A percentile compares a stretch with the other conserved stretches of the same genome.
These are phyloP conservation scores for Tuber umbilicatum DNA, from an alignment of 495 filamentous ascomycete genomes.

Conservation along the genomic window DNA sequence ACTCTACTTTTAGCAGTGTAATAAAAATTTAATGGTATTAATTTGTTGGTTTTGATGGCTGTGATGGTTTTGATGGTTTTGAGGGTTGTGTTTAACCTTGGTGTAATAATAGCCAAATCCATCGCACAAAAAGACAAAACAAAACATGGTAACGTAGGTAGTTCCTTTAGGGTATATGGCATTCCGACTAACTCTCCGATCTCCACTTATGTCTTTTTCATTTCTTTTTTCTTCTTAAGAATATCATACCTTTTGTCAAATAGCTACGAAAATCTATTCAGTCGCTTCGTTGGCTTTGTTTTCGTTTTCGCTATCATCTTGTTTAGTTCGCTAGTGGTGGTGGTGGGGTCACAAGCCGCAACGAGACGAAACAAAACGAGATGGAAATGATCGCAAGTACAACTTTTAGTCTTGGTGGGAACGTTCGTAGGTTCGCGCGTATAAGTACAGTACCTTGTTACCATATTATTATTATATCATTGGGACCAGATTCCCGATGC, in stretches of 20 bases:
- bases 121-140: not conserved
- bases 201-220: not conserved
- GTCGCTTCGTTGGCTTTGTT: not conserved
- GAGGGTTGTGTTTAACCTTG: not conserved
- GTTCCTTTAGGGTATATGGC: not conserved
- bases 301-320: not conserved
- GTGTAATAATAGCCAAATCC: not conserved
- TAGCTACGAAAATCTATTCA: not conserved
- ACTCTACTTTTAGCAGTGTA: constrained; percentile 5
- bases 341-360: not conserved
- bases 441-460: too few species aligned
- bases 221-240: not conserved
- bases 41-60: not conserved
- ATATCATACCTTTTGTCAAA: not conserved
- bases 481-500: not conserved
- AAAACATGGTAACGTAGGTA: not conserved
- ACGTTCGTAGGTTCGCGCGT: too few species aligned
- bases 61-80: not conserved
- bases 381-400: not conserved
- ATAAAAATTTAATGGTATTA: not conserved
- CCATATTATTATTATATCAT: not conserved
- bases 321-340: not conserved
- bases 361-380: not conserved
- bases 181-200: not conserved
- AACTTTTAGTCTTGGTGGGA: not conserved